Evolutionary conservation across 257 asterid genomes (phyloP).

Genomic region (Dorcoceras hygrometricum): DNA sequence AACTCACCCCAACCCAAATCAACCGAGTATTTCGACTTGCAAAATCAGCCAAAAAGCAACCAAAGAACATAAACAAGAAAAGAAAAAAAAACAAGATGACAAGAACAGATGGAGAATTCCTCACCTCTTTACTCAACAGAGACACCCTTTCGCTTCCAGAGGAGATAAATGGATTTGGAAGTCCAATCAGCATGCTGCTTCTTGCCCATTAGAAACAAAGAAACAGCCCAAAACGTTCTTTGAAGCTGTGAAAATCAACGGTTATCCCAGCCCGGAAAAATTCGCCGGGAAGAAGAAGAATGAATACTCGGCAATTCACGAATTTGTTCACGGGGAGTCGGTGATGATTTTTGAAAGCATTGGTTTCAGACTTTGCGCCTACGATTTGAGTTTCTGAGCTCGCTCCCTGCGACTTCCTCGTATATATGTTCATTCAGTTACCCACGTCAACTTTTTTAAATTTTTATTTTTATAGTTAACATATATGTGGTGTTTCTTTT

Average conservation of each 20-base stretch:
- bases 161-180: conserved; percentile 41
- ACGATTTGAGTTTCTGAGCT: not conserved
- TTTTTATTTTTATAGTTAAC: no score
- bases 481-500: no score
- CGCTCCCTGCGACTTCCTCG: not conserved
- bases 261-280: not conserved
- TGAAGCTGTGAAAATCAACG: not conserved
- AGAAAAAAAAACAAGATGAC: not conserved
- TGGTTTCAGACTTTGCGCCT: no score
- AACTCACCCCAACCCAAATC: not conserved
- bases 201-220: conserved; percentile 35
- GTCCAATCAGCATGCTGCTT: conserved; percentile 48
- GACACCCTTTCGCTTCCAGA: conserved; percentile 48
- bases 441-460: not conserved
- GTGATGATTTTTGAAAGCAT: no score
- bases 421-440: not conserved
- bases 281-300: not conserved
- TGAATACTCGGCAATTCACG: not conserved
- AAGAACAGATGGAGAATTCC: not conserved
- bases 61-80: not conserved
- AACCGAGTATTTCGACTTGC: not conserved
- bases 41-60: not conserved
- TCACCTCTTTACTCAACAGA: conserved; percentile 42
- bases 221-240: not conserved
- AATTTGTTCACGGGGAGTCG: not conserved